Conservation (phyloP, 164 flowering plant genomes). For the Pachysandra terminalis region DNA sequence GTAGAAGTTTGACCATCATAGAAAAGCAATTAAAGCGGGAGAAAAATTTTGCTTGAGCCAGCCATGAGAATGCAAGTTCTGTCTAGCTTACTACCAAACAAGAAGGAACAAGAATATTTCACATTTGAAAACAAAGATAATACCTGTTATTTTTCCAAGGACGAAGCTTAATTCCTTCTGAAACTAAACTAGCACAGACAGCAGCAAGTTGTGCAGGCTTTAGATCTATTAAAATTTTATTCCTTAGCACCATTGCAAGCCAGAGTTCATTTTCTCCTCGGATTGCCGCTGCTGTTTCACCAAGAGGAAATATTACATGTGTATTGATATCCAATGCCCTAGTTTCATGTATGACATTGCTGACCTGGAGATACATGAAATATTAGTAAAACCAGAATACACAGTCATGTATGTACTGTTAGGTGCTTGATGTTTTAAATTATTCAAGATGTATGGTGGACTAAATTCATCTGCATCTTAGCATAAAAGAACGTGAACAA, state of each 20-base stretch:
- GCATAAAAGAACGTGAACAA: too few relatives aligned
- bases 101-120: neutral
- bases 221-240: constrained; percentile 57
- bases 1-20: too few relatives aligned
- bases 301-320: constrained; percentile 75
- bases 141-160: constrained; percentile 69
- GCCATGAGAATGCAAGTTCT: too few relatives aligned
- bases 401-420: neutral
- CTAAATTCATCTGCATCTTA: neutral
- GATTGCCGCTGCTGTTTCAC: constrained; percentile 96
- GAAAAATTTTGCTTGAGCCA: too few relatives aligned
- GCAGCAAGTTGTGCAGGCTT: constrained; percentile 95
- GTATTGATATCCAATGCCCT: constrained; percentile 88
- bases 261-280: constrained; percentile 99
- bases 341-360: constrained; percentile 85
- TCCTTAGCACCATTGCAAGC: constrained; percentile 94
- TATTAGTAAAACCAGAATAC: neutral
- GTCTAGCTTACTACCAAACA: neutral
- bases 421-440: neutral
- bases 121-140: constrained; percentile 1
- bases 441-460: neutral
- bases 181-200: constrained; percentile 86
- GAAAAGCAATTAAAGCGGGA: too few relatives aligned
- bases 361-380: constrained; percentile 38
- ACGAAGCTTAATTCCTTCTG: constrained; percentile 89